Percentiles rank a stretch among this genome's conserved stretches.
These are phyloP conservation scores for Talaromyces pinophilus DNA, from an alignment of 2,329 filamentous ascomycete genomes.

Conservation along the genomic window DNA sequence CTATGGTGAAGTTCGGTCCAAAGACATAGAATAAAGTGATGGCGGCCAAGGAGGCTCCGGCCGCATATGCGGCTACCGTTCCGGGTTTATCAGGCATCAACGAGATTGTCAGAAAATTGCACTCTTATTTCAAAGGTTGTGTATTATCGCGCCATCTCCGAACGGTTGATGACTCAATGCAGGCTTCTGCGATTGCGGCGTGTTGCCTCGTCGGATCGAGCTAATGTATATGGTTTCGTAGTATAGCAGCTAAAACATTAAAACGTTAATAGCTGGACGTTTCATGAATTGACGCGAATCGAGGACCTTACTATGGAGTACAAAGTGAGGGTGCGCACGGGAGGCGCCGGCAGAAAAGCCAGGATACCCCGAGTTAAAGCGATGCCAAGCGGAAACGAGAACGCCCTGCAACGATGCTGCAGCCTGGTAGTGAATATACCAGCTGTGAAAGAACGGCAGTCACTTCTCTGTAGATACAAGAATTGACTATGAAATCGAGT, in stretches of 20 bases:
- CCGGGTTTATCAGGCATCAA: conserved; percentile 79
- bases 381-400: background rate
- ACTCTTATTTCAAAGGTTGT: background rate
- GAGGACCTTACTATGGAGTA: background rate
- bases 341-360: conserved; percentile 2
- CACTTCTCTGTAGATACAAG: background rate
- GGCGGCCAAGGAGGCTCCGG: conserved; percentile 90
- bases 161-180: background rate
- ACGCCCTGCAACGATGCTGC: background rate
- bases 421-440: background rate
- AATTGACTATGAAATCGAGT: background rate
- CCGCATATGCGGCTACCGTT: conserved; percentile 88
- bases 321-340: background rate
- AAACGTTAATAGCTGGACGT: background rate
- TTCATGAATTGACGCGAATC: background rate
- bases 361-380: conserved; percentile 5
- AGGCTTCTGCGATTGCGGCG: background rate
- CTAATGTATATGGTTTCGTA: background rate
- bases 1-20: conserved; percentile 93
- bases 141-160: conserved; percentile 5
- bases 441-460: background rate
- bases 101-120: background rate
- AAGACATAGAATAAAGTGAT: conserved; percentile 97
- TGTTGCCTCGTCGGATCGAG: background rate
- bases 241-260: background rate